A percentile compares a stretch with the other conserved stretches of the same genome.
phyloP scores from a whole-genome alignment of 139 green algal genomes.

The Nannochloris sp. region DNA sequence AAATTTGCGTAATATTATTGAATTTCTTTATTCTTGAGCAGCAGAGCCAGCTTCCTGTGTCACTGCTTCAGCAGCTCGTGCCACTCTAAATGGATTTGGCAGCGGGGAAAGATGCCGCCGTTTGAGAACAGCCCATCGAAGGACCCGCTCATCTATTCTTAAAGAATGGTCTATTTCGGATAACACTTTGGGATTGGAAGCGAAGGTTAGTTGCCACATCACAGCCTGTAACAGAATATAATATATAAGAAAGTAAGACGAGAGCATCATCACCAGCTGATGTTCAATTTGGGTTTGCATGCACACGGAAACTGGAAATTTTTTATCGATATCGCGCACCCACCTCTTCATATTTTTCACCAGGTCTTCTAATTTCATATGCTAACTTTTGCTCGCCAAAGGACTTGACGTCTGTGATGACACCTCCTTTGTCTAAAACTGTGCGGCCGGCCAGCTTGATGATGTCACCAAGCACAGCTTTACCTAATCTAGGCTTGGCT shows the following conservation, averaged over 20 bases:
- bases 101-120: constrained; percentile 11
- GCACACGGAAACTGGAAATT: background rate
- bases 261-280: background rate
- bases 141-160: constrained; percentile 51
- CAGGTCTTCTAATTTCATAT: constrained; percentile 57
- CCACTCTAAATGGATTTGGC: constrained; percentile 27
- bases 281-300: background rate
- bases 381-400: constrained; percentile 64
- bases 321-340: background rate
- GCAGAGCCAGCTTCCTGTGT: background rate
- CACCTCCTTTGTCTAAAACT: constrained; percentile 53
- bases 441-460: constrained; percentile 37
- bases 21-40: background rate
- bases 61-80: constrained; percentile 8
- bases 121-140: constrained; percentile 66
- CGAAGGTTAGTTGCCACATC: constrained; percentile 78
- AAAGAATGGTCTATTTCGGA: constrained; percentile 52
- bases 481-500: constrained; percentile 36
- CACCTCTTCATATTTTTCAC: constrained; percentile 49
- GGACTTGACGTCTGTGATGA: constrained; percentile 59
- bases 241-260: background rate
- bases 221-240: constrained; percentile 34
- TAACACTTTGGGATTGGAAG: constrained; percentile 27
- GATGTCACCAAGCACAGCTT: constrained; percentile 27
- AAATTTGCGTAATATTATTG: background rate